phyloP scores from a whole-genome alignment of 2,329 filamentous ascomycete species.

The Lachnum nothofagi region DNA sequence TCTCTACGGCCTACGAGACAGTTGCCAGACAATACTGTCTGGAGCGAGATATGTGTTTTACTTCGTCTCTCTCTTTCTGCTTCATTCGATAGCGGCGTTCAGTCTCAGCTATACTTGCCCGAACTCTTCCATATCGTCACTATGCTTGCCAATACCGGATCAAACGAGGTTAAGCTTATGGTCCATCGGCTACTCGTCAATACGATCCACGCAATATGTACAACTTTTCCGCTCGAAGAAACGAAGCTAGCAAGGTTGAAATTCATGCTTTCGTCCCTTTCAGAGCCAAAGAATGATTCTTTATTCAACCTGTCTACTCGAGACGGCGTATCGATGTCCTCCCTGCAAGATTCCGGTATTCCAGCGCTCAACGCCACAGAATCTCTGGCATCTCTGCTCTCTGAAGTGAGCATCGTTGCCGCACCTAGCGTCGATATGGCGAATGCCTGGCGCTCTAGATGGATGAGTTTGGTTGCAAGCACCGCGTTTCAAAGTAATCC shows the following conservation, averaged over 20 bases:
- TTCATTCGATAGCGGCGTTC: conserved; percentile 63
- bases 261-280: conserved; percentile 52
- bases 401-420: conserved; percentile 59
- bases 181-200: conserved; percentile 63
- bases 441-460: conserved; percentile 65
- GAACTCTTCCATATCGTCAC: conserved; percentile 68
- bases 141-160: conserved; percentile 63
- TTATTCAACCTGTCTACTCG: conserved; percentile 47
- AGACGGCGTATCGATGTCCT: conserved; percentile 51
- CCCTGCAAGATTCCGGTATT: conserved; percentile 46
- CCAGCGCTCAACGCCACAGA: conserved; percentile 46
- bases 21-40: conserved; percentile 62
- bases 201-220: conserved; percentile 62
- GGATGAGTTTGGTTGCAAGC: conserved; percentile 69
- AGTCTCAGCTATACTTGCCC: conserved; percentile 62
- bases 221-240: conserved; percentile 60
- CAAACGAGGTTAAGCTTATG: conserved; percentile 49
- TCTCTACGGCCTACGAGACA: conserved; percentile 61
- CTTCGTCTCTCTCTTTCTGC: conserved; percentile 61
- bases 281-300: conserved; percentile 55
- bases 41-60: conserved; percentile 64
- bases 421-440: conserved; percentile 60
- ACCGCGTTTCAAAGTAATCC: conserved; percentile 70
- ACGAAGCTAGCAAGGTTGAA: conserved; percentile 41
- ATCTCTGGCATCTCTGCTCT: conserved; percentile 55